phyloP scores from a whole-genome alignment of 345 rosid species.

The Rhizophora mangle region DNA sequence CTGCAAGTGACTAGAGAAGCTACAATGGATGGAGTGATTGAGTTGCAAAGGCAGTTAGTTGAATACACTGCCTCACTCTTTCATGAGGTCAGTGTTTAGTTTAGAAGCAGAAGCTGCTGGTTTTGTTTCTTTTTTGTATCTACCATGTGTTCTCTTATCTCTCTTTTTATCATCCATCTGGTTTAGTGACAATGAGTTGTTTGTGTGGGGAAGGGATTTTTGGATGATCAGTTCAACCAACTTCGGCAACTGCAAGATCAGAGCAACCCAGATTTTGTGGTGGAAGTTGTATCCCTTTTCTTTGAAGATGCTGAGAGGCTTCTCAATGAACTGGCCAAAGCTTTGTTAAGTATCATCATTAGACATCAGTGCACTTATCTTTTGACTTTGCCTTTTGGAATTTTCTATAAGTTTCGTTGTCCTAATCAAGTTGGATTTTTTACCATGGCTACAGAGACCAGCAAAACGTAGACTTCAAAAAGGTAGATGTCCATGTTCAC shows the following conservation, averaged over 20 bases:
- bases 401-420: not conserved
- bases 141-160: not conserved
- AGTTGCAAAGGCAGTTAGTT: slow-evolving; percentile 47
- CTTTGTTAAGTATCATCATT: slow-evolving; percentile 36
- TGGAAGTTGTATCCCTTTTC: slow-evolving; percentile 58
- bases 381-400: not conserved
- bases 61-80: slow-evolving; percentile 48
- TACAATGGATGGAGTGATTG: slow-evolving; percentile 44
- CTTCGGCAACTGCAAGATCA: slow-evolving; percentile 63
- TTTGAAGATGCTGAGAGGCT: slow-evolving; percentile 57
- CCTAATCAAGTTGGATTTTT: not conserved
- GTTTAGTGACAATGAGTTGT: slow-evolving; percentile 3
- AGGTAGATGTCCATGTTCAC: slow-evolving; percentile 48
- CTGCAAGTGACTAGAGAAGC: slow-evolving; percentile 16
- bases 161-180: not conserved
- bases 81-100: slow-evolving; percentile 38
- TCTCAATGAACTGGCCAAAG: slow-evolving; percentile 43
- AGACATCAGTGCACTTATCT: not conserved
- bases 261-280: slow-evolving; percentile 58
- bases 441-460: slow-evolving; percentile 31
- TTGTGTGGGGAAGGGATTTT: slow-evolving; percentile 35
- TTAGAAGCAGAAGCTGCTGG: not conserved
- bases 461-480: slow-evolving; percentile 40
- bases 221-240: slow-evolving; percentile 60
- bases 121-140: not conserved